Conservation (phyloP, 106 monocot genomes). For the Dendrobium nobile region DNA sequence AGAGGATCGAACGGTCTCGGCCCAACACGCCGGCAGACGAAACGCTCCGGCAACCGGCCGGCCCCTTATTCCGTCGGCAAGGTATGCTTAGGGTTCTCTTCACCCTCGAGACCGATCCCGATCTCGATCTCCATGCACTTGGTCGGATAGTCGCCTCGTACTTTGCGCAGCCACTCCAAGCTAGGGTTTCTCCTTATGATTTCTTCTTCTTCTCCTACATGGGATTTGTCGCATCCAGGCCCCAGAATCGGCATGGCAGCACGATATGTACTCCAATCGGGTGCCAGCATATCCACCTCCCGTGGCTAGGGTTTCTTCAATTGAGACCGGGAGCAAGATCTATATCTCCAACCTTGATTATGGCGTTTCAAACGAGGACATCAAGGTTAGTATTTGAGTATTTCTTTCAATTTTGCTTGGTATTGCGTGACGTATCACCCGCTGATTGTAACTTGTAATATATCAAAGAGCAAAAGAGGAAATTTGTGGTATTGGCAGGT, state of each 20-base stretch:
- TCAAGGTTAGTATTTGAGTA: constrained; percentile 38
- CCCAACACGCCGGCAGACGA: constrained; percentile 10
- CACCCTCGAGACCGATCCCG: not conserved
- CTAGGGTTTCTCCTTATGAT: constrained; percentile 18
- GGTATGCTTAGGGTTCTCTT: constrained; percentile 19
- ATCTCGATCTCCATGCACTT: constrained; percentile 9
- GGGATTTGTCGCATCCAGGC: constrained; percentile 18
- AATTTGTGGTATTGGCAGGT: not conserved
- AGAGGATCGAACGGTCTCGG: constrained; percentile 14
- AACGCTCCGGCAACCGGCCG: constrained; percentile 11
- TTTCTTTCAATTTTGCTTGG: not conserved
- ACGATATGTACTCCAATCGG: constrained; percentile 38
- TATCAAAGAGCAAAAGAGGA: not conserved
- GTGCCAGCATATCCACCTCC: constrained; percentile 12
- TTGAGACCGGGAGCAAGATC: constrained; percentile 83
- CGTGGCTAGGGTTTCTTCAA: constrained; percentile 23
- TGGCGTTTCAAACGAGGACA: constrained; percentile 71
- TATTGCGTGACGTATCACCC: not conserved
- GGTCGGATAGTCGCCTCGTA: constrained; percentile 4
- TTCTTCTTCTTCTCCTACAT: constrained; percentile 15
- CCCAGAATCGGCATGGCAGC: constrained; percentile 22
- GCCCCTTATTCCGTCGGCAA: constrained; percentile 12
- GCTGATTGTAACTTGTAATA: not conserved
- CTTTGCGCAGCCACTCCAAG: constrained; percentile 4
- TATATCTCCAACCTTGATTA: constrained; percentile 81